Evolutionary conservation across 2,329 filamentous ascomycete species (phyloP), one percentile per base, ranked within the genome.

Genomic region (Neonectria magnoliae): DNA sequence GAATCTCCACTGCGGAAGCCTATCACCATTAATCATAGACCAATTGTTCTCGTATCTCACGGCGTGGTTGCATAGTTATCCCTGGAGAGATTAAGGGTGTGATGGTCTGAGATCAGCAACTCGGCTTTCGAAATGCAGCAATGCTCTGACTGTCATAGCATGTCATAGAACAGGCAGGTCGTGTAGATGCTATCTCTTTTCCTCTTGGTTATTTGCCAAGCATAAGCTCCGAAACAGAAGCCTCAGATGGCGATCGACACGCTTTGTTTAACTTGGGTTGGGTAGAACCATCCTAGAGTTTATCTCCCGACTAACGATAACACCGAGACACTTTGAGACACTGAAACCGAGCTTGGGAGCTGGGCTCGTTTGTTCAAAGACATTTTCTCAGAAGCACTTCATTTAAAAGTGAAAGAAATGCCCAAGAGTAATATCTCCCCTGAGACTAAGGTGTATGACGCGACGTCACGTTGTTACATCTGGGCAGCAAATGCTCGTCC

Each of bases 181-280:
- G 16, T 8, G 9, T 10, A 11, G 52, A 31, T 11, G 22, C 7
- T 31, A 31, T 55, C 8, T 36, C 41, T 8, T 33, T 44, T 18
- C 14, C 48, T 8, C 20, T 13, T 8, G 1, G 4, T 3, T 10
- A 8, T 5, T 18, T 10, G 18, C 29, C n/a, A 54, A 47, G 31
- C 29, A n/a, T 41, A 54, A 38, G 27, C 18, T 27, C 18, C 22
- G 25, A 53, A 42, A n/a, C 9, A 31, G 25, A 53, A 38, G 27
- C 31, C 16, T 25, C 20, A 47, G 16, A 54, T 60, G 50, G 11
- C 41, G 50, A 60, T 60, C 41, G 38, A 47, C 47, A 20, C 18
- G 42, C n/a, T 31, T 53, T 38, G 36, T 38, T 33, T 52, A 20
- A n/a, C n/a, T n/a, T n/a, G n/a, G 18, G 47, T 36, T 44, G 42